phyloP scores from a whole-genome alignment of 2,329 filamentous ascomycete species.

The Fusarium armeniacum region DNA sequence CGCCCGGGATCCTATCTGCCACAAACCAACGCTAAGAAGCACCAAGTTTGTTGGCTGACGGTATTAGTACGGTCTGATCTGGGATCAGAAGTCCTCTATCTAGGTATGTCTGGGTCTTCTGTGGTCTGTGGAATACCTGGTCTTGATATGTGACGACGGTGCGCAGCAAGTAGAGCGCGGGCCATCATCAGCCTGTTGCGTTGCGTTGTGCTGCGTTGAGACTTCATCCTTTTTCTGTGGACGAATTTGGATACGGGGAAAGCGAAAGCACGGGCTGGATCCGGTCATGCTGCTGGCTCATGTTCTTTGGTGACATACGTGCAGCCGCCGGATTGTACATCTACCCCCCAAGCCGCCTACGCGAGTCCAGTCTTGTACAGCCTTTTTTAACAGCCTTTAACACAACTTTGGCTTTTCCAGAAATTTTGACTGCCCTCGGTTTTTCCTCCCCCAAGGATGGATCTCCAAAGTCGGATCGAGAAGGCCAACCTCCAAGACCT shows the following conservation, averaged over 20 bases:
- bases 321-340: conserved; percentile 41
- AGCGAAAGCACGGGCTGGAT: conserved; percentile 43
- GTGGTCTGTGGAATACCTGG: conserved; percentile 24
- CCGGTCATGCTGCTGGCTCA: conserved; percentile 25
- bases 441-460: conserved; percentile 40
- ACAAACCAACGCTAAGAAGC: conserved; percentile 33
- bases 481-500: conserved; percentile 47
- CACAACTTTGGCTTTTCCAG: conserved; percentile 29
- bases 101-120: conserved; percentile 14
- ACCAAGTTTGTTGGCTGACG: conserved; percentile 30
- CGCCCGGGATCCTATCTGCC: conserved; percentile 33
- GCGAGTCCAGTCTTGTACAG: conserved; percentile 4
- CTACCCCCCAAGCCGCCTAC: conserved; percentile 34
- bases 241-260: conserved; percentile 35
- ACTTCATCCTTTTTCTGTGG: conserved; percentile 35
- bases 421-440: conserved; percentile 20
- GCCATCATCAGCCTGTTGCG: conserved; percentile 29
- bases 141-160: conserved; percentile 35
- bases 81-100: conserved; percentile 37
- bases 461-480: conserved; percentile 45
- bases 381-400: conserved; percentile 5
- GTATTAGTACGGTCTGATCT: conserved; percentile 26
- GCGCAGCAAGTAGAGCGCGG: conserved; percentile 37
- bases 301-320: conserved; percentile 19
- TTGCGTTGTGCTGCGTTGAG: conserved; percentile 21